A percentile compares a stretch with the other conserved stretches of the same genome.
Evolutionary conservation across 768 basidiomycete genomes (phyloP).

Genomic region (Lentinus brumalis): DNA sequence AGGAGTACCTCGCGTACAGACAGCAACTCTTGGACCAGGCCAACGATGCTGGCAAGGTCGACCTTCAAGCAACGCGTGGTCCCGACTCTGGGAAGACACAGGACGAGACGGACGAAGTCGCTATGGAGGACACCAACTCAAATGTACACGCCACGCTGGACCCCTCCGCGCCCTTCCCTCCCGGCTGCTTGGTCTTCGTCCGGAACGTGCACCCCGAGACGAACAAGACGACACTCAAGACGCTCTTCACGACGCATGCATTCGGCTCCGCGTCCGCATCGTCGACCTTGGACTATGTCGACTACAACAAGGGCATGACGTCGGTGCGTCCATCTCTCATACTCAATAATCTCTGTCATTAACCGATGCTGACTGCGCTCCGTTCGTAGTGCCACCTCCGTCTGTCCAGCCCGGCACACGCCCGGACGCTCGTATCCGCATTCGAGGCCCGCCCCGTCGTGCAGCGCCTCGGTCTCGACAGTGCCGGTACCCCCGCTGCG

Average conservation of each 20-base stretch:
- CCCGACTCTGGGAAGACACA: not conserved
- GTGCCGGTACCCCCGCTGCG: slow-evolving; percentile 35
- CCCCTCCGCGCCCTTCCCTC: slow-evolving; percentile 50
- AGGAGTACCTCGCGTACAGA: slow-evolving; percentile 70
- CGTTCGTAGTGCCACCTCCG: slow-evolving; percentile 69
- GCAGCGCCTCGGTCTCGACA: slow-evolving; percentile 60
- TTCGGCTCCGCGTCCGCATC: slow-evolving; percentile 1
- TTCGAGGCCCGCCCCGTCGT: slow-evolving; percentile 40
- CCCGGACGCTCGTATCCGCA: slow-evolving; percentile 44
- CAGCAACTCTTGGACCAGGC: slow-evolving; percentile 53
- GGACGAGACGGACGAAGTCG: not conserved
- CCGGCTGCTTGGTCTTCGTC: slow-evolving; percentile 67
- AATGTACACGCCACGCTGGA: not conserved
- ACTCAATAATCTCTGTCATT: not conserved
- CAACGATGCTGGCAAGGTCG: slow-evolving; percentile 13
- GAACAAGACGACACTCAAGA: slow-evolving; percentile 78
- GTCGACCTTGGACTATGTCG: slow-evolving; percentile 71
- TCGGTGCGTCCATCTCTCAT: slow-evolving; percentile 45
- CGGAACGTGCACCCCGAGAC: slow-evolving; percentile 72
- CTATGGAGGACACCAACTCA: not conserved
- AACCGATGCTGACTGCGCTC: not conserved
- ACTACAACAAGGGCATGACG: slow-evolving; percentile 78
- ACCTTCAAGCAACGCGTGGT: not conserved
- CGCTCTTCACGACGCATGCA: slow-evolving; percentile 53
- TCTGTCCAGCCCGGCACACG: slow-evolving; percentile 52